These are phyloP conservation scores for Penicillium sp. DNA, from an alignment of 2,329 filamentous ascomycete species.

Conservation along the genomic window DNA sequence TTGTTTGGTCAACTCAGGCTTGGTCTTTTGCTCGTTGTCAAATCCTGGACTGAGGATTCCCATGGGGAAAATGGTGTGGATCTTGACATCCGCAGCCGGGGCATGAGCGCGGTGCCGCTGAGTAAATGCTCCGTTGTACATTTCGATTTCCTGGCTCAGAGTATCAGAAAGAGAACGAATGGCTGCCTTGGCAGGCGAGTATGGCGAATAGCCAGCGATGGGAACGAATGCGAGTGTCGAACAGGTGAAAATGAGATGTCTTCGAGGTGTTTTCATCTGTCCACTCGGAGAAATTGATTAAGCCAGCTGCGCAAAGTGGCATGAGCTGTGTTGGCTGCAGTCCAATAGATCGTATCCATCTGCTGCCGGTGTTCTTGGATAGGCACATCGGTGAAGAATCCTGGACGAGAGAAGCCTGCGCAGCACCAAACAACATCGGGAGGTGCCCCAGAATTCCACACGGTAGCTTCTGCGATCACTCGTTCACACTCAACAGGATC, in stretches of 20 bases:
- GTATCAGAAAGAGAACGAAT: constrained; percentile 80
- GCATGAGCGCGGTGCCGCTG: constrained; percentile 39
- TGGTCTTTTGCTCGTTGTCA: constrained; percentile 71
- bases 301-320: constrained; percentile 76
- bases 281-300: constrained; percentile 32
- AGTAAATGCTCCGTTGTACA: constrained; percentile 70
- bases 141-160: constrained; percentile 75
- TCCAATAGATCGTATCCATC: constrained; percentile 93
- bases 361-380: constrained; percentile 67
- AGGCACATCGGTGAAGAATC: constrained; percentile 74
- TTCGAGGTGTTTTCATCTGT: constrained; percentile 40
- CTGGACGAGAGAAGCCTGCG: constrained; percentile 71
- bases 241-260: constrained; percentile 85
- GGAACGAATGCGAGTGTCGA: constrained; percentile 74
- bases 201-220: constrained; percentile 77
- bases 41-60: constrained; percentile 77
- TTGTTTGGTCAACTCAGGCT: constrained; percentile 74
- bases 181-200: constrained; percentile 81
- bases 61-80: constrained; percentile 81
- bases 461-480: constrained; percentile 68
- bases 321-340: constrained; percentile 80
- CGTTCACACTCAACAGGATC: constrained; percentile 65
- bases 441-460: constrained; percentile 71
- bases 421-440: constrained; percentile 92
- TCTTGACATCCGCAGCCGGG: constrained; percentile 65